Evolutionary conservation across 2,329 filamentous ascomycete genomes (phyloP), one percentile per base, ranked within the genome.

Genomic region (Alternaria viburni): DNA sequence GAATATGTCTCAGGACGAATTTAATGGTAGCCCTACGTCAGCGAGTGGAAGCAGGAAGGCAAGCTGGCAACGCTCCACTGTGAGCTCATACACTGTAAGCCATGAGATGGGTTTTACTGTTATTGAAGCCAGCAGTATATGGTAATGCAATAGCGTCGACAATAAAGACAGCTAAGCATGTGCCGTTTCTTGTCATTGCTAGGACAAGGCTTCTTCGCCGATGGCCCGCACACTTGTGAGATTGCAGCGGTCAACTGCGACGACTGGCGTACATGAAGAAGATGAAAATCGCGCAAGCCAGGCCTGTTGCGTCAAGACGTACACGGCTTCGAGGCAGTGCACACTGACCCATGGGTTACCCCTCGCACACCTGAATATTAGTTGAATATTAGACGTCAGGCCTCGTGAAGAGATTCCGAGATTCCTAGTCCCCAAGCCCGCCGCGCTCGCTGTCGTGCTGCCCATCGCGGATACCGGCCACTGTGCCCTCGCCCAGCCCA

Each of bases 271-370:
- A 63, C 56, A 60, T 60, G 54, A 32, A 44, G 52, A 51, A 49
- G 50, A 59, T 43, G 57, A 63, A 63, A 63, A 63, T 63, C 50
- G 19, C 61, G 56, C 61, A 63, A 63, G 61, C 61, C 61, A 63
- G 61, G 30, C 61, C 61, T 51, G 44, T 60, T 63, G 44, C 57
- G 59, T 57, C 50, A 63, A 63, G 57, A 52, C 50, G 56, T 60
- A 63, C 56, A 59, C 51, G 21, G 46, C 30, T 57, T 41, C 56
- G 50, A 59, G 61, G 61, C 61, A 55, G 61, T 63, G 61, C 61
- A 63, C 47, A 19, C 50, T 52, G 23, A 45, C 50, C 59, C 59
- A 57, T 57, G 59, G 59, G 17, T 50, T 44, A 51, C 56, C 57
- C 61, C 50, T 59, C 57, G 61, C 57, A 63, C 60, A 59, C 25